Evolutionary conservation across 2,329 filamentous ascomycete species (phyloP).

Genomic region (Myriosclerotinia scirpicola): DNA sequence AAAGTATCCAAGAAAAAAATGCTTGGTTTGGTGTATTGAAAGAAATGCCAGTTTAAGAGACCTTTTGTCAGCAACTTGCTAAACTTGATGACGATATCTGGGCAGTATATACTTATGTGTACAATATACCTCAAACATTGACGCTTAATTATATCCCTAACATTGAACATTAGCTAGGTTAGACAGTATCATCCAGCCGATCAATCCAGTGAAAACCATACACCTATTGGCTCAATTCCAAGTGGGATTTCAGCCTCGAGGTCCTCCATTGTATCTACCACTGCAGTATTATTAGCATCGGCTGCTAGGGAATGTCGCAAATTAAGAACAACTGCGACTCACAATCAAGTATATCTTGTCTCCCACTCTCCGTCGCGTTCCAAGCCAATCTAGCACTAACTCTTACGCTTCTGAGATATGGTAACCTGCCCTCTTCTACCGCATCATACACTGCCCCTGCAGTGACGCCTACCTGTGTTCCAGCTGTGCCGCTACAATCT

Average conservation of each 20-base stretch:
- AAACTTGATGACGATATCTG: neutral
- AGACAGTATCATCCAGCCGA: neutral
- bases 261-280: conserved; percentile 37
- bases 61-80: conserved; percentile 2
- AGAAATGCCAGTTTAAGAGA: neutral
- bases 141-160: neutral
- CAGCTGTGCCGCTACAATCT: conserved; percentile 37
- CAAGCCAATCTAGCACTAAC: conserved; percentile 39
- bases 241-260: conserved; percentile 36
- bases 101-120: neutral
- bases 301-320: neutral
- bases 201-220: conserved; percentile 20
- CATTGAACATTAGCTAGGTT: neutral
- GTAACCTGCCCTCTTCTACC: conserved; percentile 35
- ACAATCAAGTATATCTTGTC: conserved; percentile 32
- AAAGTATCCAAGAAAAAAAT: neutral
- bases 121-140: neutral
- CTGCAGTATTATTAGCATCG: neutral
- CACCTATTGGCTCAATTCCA: conserved; percentile 27
- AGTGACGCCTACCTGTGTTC: conserved; percentile 33
- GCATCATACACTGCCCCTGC: conserved; percentile 35
- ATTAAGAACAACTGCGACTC: neutral
- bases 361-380: conserved; percentile 33
- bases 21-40: neutral
- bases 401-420: conserved; percentile 38